A percentile compares a stretch with the other conserved stretches of the same genome.
Conservation (phyloP, 495 filamentous ascomycete species). For the Tuber melanosporum region DNA sequence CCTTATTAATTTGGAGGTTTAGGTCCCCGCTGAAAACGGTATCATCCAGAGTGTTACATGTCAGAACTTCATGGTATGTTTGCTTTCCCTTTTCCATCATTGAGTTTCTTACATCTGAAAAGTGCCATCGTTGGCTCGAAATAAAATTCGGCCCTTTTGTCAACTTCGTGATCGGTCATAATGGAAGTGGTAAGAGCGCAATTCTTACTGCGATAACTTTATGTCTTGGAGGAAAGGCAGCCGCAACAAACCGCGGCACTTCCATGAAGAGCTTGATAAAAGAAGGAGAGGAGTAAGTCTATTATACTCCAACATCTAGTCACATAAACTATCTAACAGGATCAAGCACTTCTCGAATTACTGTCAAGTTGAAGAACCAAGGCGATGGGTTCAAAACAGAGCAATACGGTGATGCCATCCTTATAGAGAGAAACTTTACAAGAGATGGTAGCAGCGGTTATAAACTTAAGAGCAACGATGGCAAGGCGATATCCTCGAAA, state of each 20-base stretch:
- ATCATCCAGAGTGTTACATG: slow-evolving; percentile 37
- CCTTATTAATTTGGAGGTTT: neutral
- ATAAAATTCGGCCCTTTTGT: slow-evolving; percentile 83
- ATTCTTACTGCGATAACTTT: slow-evolving; percentile 91
- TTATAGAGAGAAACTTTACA: slow-evolving; percentile 81
- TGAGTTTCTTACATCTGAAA: slow-evolving; percentile 74
- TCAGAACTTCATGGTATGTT: slow-evolving; percentile 41
- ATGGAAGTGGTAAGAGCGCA: slow-evolving; percentile 98
- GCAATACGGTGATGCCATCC: slow-evolving; percentile 76
- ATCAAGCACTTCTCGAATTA: slow-evolving; percentile 50
- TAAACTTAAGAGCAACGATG: slow-evolving; percentile 70
- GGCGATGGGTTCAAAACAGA: slow-evolving; percentile 76
- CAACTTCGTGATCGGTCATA: slow-evolving; percentile 96
- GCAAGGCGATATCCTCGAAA: slow-evolving; percentile 70
- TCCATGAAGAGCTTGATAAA: slow-evolving; percentile 90
- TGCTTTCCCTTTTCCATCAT: slow-evolving; percentile 56
- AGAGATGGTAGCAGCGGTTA: slow-evolving; percentile 72
- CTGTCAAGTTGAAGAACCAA: slow-evolving; percentile 86
- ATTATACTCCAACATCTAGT: slow-evolving; percentile 39
- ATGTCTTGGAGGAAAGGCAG: slow-evolving; percentile 90
- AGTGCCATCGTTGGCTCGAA: slow-evolving; percentile 80
- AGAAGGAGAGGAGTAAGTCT: slow-evolving; percentile 65
- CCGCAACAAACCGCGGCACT: slow-evolving; percentile 87
- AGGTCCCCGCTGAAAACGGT: slow-evolving; percentile 36
- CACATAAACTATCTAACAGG: slow-evolving; percentile 23